Evolutionary conservation across 139 green algal species (phyloP).

Genomic region (Chlorokybus atmophyticus): DNA sequence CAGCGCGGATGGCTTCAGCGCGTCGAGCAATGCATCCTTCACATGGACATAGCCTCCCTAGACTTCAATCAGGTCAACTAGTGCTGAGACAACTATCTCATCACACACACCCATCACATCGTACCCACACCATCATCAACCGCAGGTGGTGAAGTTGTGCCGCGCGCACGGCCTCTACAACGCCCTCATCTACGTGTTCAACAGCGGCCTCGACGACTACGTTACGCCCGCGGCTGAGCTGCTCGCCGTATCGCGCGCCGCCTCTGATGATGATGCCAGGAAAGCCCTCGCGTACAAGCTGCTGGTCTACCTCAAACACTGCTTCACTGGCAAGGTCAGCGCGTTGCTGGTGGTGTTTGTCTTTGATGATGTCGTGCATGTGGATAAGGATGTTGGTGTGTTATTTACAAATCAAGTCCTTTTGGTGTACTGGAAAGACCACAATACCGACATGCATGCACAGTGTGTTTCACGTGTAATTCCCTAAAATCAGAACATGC

Average conservation of each 20-base stretch:
- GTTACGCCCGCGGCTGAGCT: slow-evolving; percentile 57
- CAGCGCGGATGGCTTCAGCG: slow-evolving; percentile 28
- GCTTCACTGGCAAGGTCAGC: slow-evolving; percentile 7
- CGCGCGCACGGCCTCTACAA: slow-evolving; percentile 47
- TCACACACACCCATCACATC: not conserved
- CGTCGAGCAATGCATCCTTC: slow-evolving; percentile 72
- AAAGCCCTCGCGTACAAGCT: slow-evolving; percentile 12
- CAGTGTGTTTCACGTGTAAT: too few species aligned
- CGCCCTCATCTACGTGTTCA: slow-evolving; percentile 64
- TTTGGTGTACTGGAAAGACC: too few species aligned
- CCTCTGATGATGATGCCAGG: not conserved
- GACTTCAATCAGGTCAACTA: slow-evolving; percentile 72
- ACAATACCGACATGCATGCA: too few species aligned
- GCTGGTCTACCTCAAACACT: slow-evolving; percentile 23
- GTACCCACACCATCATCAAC: slow-evolving; percentile 11
- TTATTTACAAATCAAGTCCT: too few species aligned
- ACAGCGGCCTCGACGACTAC: slow-evolving; percentile 54
- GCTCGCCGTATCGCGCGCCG: slow-evolving; percentile 28
- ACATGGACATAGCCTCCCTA: slow-evolving; percentile 64
- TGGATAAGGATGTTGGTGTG: too few species aligned
- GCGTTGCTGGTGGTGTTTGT: not conserved
- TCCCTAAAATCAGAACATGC: too few species aligned
- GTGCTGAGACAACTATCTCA: not conserved
- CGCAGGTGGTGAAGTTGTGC: slow-evolving; percentile 60
- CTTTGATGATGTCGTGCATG: too few species aligned